phyloP scores from a whole-genome alignment of 2,329 filamentous ascomycete species.

The Alternaria viburni region DNA sequence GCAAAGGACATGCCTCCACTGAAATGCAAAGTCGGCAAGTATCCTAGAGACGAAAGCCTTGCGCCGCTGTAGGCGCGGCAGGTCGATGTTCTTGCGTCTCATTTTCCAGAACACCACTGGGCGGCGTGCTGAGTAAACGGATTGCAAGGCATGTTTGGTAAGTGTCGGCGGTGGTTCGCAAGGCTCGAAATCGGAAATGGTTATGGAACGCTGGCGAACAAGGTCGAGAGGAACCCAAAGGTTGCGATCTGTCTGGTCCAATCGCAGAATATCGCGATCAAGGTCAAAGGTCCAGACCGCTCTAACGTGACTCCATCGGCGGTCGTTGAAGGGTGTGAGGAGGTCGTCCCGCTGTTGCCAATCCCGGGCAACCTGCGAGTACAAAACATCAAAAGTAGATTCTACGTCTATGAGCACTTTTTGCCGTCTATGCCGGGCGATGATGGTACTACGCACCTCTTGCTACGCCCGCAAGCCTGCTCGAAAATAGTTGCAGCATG shows the following conservation, averaged over 20 bases:
- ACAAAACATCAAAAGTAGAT: constrained; percentile 18
- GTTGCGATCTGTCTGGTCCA: constrained; percentile 8
- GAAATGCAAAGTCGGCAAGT: constrained; percentile 18
- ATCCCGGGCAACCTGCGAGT: constrained; percentile 6
- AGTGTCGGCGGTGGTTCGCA: constrained; percentile 9
- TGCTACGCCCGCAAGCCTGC: constrained; percentile 12
- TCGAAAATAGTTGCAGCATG: constrained; percentile 14
- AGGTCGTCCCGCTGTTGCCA: constrained; percentile 21
- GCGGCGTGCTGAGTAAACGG: constrained; percentile 3
- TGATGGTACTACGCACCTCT: constrained; percentile 9
- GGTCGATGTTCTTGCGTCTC: constrained; percentile 6
- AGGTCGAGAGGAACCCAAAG: constrained; percentile 14
- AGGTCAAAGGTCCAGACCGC: constrained; percentile 20
- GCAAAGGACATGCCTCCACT: constrained; percentile 21
- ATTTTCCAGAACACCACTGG: constrained; percentile 9
- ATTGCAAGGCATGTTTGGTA: constrained; percentile 7
- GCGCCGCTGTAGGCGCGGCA: constrained; percentile 10
- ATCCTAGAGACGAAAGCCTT: constrained; percentile 17
- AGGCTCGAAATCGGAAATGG: constrained; percentile 19
- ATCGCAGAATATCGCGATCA: constrained; percentile 17
- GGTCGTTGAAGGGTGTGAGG: constrained; percentile 13
- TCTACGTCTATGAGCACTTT: constrained; percentile 11
- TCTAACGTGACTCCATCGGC: constrained; percentile 1
- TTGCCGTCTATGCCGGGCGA: background rate
- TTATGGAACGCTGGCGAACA: constrained; percentile 18